Percentiles rank a stretch among this genome's conserved stretches.
These are phyloP conservation scores for Setaria italica DNA, from an alignment of 202 grass and related monocot genomes.

Conservation along the genomic window DNA sequence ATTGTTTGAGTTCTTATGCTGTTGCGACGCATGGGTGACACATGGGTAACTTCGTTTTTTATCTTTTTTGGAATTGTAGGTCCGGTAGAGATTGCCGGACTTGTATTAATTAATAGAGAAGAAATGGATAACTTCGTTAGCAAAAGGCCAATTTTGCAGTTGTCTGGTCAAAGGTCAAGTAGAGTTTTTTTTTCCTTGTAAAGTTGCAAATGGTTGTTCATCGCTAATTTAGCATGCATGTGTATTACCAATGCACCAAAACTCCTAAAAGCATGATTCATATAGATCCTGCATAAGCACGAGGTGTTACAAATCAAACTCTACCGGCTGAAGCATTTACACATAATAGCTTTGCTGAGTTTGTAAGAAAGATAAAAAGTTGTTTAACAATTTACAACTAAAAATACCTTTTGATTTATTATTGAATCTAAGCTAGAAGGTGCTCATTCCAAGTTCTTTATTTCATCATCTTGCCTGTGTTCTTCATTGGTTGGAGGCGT, in stretches of 20 bases:
- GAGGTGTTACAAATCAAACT: background rate
- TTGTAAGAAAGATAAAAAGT: background rate
- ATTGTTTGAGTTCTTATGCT: no score
- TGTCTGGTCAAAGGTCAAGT: background rate
- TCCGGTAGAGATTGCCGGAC: no score
- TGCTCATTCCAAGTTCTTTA: background rate
- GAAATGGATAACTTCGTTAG: no score
- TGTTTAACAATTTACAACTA: background rate
- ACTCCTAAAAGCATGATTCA: background rate
- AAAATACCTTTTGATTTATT: background rate
- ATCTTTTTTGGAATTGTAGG: no score
- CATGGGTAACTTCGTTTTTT: no score
- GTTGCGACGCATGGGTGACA: no score
- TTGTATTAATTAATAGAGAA: no score
- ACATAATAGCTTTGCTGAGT: background rate
- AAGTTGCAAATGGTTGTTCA: background rate
- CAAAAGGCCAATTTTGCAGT: background rate
- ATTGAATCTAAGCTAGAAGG: background rate
- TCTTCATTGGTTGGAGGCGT: background rate
- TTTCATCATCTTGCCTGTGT: background rate
- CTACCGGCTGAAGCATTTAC: background rate
- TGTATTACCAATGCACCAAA: background rate
- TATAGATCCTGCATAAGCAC: background rate
- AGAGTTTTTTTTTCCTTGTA: background rate
- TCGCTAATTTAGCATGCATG: slow-evolving; percentile 4